Percentiles rank a stretch among this genome's conserved stretches.
Conservation (phyloP, 2,329 filamentous ascomycete species). For the Neofusicoccum ribis region DNA sequence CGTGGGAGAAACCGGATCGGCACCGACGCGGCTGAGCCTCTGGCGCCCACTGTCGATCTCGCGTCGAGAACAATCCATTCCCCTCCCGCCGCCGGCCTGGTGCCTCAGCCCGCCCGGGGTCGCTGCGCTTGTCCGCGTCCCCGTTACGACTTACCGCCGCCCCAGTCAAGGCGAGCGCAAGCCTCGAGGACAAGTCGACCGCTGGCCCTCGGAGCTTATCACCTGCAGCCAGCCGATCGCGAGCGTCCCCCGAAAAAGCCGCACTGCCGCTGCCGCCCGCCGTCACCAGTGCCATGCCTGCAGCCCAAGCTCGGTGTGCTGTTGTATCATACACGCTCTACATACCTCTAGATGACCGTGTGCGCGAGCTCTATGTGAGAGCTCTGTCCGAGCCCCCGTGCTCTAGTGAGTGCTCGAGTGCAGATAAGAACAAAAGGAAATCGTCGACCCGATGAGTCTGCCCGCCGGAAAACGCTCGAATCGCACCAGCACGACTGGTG, state of each 20-base stretch:
- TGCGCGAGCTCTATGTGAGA: constrained; percentile 14
- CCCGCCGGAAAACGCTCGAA: constrained; percentile 14
- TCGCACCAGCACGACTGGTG: neutral
- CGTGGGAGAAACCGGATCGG: constrained; percentile 10
- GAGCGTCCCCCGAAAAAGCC: neutral
- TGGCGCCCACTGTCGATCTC: constrained; percentile 9
- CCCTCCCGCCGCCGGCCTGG: neutral
- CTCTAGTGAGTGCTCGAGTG: neutral
- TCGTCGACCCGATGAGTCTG: neutral
- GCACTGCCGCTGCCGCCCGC: neutral
- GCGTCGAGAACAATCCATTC: constrained; percentile 14
- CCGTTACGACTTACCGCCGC: constrained; percentile 11
- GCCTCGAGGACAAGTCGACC: neutral
- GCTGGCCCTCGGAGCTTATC: neutral
- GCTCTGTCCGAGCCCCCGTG: neutral
- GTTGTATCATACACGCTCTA: constrained; percentile 12
- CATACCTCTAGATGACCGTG: constrained; percentile 3
- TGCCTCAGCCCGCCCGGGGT: neutral
- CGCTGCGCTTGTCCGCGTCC: neutral
- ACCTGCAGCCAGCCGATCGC: constrained; percentile 12
- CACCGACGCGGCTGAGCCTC: constrained; percentile 7
- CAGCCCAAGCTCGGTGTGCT: no score
- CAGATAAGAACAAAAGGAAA: neutral
- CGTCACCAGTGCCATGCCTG: no score
- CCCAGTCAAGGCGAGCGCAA: neutral